A percentile compares a stretch with the other conserved stretches of the same genome.
Evolutionary conservation across 1,139 yeast genomes (phyloP).

Genomic region (Zygosaccharomyces pseudobailii): DNA sequence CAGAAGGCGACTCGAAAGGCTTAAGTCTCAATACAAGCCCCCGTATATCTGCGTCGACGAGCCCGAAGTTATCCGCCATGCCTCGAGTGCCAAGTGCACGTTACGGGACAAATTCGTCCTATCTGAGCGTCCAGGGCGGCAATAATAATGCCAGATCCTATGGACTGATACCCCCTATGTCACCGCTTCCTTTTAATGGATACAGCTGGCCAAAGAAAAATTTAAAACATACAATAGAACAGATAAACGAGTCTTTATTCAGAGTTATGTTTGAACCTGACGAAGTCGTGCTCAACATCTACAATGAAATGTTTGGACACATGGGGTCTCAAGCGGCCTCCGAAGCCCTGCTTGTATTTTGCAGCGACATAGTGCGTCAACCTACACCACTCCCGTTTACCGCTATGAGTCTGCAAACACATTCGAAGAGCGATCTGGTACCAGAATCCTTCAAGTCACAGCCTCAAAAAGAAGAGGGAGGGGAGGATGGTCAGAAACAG

Average conservation of each 20-base stretch:
- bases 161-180: not conserved
- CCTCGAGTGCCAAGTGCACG: conserved; percentile 7
- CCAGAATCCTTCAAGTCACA: conserved; percentile 10
- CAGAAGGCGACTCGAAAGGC: not conserved
- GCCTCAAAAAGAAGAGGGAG: conserved; percentile 2
- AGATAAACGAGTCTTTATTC: not conserved
- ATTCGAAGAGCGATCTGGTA: conserved; percentile 11
- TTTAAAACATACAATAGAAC: conserved; percentile 9
- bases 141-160: not conserved
- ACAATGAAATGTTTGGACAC: conserved; percentile 24
- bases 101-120: conserved; percentile 10
- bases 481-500: not conserved
- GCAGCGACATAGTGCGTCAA: conserved; percentile 10
- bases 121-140: not conserved
- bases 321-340: conserved; percentile 23
- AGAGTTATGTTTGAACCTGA: conserved; percentile 27
- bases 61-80: conserved; percentile 6
- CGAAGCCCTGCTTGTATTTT: conserved; percentile 27
- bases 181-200: conserved; percentile 2
- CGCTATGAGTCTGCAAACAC: conserved; percentile 6
- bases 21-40: conserved; percentile 9
- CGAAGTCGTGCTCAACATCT: conserved; percentile 24
- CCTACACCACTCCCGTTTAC: conserved; percentile 6
- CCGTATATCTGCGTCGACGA: conserved; percentile 9
- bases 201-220: conserved; percentile 2